Base-by-base conservation (phyloP, 257 asterid species). In the Scutellaria baicalensis region DNA sequence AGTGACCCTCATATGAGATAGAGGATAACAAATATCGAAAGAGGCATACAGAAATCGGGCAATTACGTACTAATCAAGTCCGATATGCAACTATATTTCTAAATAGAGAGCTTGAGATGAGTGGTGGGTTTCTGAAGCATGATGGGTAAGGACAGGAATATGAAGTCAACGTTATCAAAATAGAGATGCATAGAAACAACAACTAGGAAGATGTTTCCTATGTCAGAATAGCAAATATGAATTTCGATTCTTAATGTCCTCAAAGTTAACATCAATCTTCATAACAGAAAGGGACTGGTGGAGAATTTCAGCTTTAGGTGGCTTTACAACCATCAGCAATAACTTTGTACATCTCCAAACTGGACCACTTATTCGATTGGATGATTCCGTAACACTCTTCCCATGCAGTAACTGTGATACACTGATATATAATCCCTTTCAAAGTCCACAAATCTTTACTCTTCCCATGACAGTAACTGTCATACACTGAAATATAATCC, bases 361-460 rank as follows among this genome's bases (percentile, higher is more conserved):
- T 68, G 79, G 86, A 64, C 81, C 75, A 73, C 84, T 63, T 52
- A 73, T 68, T 81, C 56, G 31, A 57, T 48, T 49, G 56, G 76
- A 76, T 62, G 69, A 70, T 68, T 66, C 66, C 63, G 36, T 20
- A 56, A 33, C 51, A 21, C 64, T 67, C 79, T 70, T 49, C 63
- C 66, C 48, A 73, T 47, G 79, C 68, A 59, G 35, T 21, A 62
- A 79, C 70, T 27, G 43, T n/a, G n/a, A n/a, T n/a, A n/a, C n/a
- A n/a, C n/a, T 68, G 42, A 59, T 11, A 54, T 49, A 16, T 35
- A 39, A 57, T 65, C 71, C 66, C 67, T 57, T 45, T 50, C 2
- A 4, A 11, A 61, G 66, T 54, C 71, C 56, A 13, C 39, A 72
- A 59, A 76, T 38, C 69, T 71, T n/a, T n/a, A n/a, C n/a, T n/a